Base-by-base conservation (phyloP, 1,284 basidiomycete species). In the Stereum hirsutum region DNA sequence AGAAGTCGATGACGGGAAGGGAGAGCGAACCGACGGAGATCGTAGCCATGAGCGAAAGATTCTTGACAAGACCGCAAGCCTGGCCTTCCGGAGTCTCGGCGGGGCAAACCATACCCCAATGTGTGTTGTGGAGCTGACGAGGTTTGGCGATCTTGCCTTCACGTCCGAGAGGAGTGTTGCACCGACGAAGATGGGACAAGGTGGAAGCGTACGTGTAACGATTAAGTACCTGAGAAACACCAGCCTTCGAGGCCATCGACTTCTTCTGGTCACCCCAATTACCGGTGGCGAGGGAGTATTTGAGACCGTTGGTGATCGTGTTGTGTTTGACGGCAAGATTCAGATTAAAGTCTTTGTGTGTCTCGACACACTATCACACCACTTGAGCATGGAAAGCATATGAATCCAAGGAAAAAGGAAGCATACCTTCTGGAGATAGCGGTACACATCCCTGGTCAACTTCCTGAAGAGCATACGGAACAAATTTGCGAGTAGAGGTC, bases 221-320 rank as follows among this genome's bases (percentile, higher is more conserved):
- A 68, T 99, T 99, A 46, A 99, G 74, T 51, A 99, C 96, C 64
- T 99, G 96, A 7, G 96, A 99, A 17, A 99, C 96, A 63, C 96
- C 96, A 33, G 93, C 96, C 64, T 96, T 95, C 17, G 93, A 88
- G 45, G 91, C 85, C 90, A 96, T 96, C 0, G 90, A 87, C 68
- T 98, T 98, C 74, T 94, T 94, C 66, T 97, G 94, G 64, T 97
- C 94, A 37, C 95, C 95, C 96, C 96, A 99, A 60, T 99, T 99
- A 50, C 96, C 96, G 0, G 96, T 99, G 19, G 95, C 94, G 27
- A 99, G 76, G 21, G 96, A 98, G 62, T 99, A 99, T 61, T 95
- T 94, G 47, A 99, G 76, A 52, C 96, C 96, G 62, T 98, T 97
- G 21, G 95, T 98, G 56, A 99, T 98, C 31, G 94, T 96, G 55